Base-by-base conservation (phyloP, 768 basidiomycete genomes). In the Termitomyces sp. region DNA sequence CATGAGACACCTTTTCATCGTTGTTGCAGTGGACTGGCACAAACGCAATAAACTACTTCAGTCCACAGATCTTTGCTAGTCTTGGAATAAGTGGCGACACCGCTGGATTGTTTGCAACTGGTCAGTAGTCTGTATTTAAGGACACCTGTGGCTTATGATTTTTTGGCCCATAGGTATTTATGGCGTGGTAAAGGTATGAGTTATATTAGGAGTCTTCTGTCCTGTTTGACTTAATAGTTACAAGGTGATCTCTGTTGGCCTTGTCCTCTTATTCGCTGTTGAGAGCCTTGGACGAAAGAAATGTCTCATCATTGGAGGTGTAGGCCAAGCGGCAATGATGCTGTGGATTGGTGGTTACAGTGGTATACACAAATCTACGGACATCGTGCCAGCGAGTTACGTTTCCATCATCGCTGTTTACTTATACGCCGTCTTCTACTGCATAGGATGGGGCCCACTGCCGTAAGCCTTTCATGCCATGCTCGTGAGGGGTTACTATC, bases 21-120 rank as follows among this genome's bases (percentile, higher is more conserved):
- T 13, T 68, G 70, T 41, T 73, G 31, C 20, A 82, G 65, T 80
- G 79, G 75, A 81, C 78, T 0, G 82, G 82, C 15, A 79, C 79
- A 13, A 82, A 83, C 60, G 74, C 80, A 3, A 79, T 83, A 63
- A 81, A 81, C 63, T 83, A 83, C 61, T 84, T 76, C 58, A 77
- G 77, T 60, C 82, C 82, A 0, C 64, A 74, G 41, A 79, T 83
- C 59, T 83, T 84, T 60, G 73, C 74, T 3, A 67, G 68, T 37
- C 69, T 83, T 16, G 82, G 82, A 2, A 75, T 82, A 24, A 71
- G 69, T 0, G 76, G 77, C 4, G 75, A 70, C 26, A 72, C 63
- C 7, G 68, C 78, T 4, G 74, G 71, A 18, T 69, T 84, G 7
- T 74, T 83, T 39, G 81, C 82, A 3, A 82, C 82, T 5, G 82